Evolutionary conservation across 75 land plant species (phyloP), one percentile per base, ranked within the genome.

Genomic region (Cupressus sempervirens): DNA sequence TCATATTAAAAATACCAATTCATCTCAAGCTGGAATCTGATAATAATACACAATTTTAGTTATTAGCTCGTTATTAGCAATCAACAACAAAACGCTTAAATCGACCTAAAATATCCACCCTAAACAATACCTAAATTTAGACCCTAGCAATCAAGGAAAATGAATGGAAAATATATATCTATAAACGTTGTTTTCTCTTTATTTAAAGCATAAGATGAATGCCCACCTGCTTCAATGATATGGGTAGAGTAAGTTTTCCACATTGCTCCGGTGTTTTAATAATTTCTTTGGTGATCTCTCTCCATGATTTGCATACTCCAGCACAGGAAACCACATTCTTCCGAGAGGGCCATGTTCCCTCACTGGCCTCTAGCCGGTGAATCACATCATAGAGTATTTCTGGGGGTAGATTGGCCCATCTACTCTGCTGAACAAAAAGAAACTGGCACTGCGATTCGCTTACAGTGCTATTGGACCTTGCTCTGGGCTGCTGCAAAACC

Each of bases 181-280:
- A n/a, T 12, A 29, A 72, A 11, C 4, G 43, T 40, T 5, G 8
- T 7, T 23, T 62, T 62, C 26, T 62, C 67, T 62, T 20, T n/a
- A 62, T 20, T 72, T 72, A 72, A 23, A 72, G 35, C 74, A 0
- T 72, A 8, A 30, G 3, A 72, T 30, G 4, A 13, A 72, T 32
- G n/a, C 74, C 74, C 62, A 93, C 94, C 94, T 93, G 95, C 81
- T 93, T 93, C 53, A 93, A 75, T 18, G 95, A 92, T 15, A 92
- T 88, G 18, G 95, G 95, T 70, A 93, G 90, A 1, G 95, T 93
- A 72, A 93, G 87, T 85, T 92, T 92, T n/a, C 85, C 92, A 76
- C 88, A 90, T 40, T 86, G 13, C 82, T 93, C 94, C 0, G 93
- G 94, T 35, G 82, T 75, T 18, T 72, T 84, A 23, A 93, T 91